A percentile compares a stretch with the other conserved stretches of the same genome.
Evolutionary conservation across 352 stramenopile species (phyloP).

Genomic region (Phytophthora litchii): DNA sequence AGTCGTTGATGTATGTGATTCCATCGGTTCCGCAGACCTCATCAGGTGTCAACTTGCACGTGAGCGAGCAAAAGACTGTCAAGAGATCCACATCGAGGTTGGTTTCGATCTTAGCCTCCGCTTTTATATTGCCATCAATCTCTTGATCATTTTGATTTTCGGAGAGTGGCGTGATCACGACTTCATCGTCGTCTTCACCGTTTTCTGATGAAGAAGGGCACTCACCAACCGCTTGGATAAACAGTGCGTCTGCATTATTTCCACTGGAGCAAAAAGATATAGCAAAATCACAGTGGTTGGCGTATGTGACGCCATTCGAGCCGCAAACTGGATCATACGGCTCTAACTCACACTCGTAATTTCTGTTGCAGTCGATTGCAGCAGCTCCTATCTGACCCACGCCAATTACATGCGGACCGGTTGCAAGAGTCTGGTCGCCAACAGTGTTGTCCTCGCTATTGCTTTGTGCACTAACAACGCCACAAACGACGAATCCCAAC

Average conservation of each 20-base stretch:
- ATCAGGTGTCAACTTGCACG: slow-evolving; percentile 38
- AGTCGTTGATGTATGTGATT: slow-evolving; percentile 62
- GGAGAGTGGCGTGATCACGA: neutral
- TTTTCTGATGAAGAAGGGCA: slow-evolving; percentile 10
- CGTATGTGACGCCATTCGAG: slow-evolving; percentile 44
- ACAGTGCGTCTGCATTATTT: slow-evolving; percentile 7
- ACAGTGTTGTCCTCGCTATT: neutral
- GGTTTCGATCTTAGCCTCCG: neutral
- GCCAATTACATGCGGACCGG: slow-evolving; percentile 7
- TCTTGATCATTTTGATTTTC: neutral
- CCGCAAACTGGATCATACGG: slow-evolving; percentile 42
- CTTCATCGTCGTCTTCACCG: neutral
- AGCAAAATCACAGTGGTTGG: slow-evolving; percentile 46
- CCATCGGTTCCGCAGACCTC: slow-evolving; percentile 58
- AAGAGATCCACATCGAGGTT: slow-evolving; percentile 14
- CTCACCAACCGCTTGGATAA: slow-evolving; percentile 25
- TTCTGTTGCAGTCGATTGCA: slow-evolving; percentile 21
- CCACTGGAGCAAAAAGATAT: slow-evolving; percentile 16
- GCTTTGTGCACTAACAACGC: slow-evolving; percentile 8
- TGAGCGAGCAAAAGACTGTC: slow-evolving; percentile 39
- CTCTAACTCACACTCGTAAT: slow-evolving; percentile 17
- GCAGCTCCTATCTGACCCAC: slow-evolving; percentile 4
- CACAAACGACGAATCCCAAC: neutral
- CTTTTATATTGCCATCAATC: neutral
- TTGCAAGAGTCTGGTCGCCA: neutral